Percentiles rank a stretch among this genome's conserved stretches.
These are phyloP conservation scores for Chaetomium olivaceum DNA, from an alignment of 2,329 filamentous ascomycete genomes.

Conservation along the genomic window DNA sequence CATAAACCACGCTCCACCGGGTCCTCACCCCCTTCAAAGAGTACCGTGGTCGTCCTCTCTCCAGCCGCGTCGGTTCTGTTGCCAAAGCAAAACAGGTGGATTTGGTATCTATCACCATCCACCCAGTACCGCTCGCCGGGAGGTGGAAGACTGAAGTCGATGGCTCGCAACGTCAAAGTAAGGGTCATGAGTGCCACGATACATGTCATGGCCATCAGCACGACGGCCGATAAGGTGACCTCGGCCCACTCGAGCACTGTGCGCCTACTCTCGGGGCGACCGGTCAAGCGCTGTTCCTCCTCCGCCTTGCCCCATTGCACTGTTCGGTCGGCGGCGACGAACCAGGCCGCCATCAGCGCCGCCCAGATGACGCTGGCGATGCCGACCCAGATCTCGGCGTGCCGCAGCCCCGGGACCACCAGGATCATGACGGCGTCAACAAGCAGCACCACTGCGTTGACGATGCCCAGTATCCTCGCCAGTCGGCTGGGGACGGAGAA, in stretches of 20 bases:
- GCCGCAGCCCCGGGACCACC: constrained; percentile 69
- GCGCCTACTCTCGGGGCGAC: constrained; percentile 80
- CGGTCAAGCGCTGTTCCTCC: constrained; percentile 90
- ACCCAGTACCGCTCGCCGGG: constrained; percentile 79
- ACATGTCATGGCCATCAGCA: constrained; percentile 67
- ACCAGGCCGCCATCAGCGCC: constrained; percentile 75
- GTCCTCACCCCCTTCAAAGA: constrained; percentile 81
- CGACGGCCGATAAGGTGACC: constrained; percentile 72
- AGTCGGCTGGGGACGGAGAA: constrained; percentile 81
- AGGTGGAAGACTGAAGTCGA: constrained; percentile 72
- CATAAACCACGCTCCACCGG: constrained; percentile 79
- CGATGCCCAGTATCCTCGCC: constrained; percentile 70
- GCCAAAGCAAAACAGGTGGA: constrained; percentile 86
- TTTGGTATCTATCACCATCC: constrained; percentile 78
- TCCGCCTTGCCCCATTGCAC: constrained; percentile 90
- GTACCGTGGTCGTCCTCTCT: constrained; percentile 69
- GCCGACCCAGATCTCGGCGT: constrained; percentile 91
- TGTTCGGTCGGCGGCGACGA: constrained; percentile 73
- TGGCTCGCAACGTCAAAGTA: constrained; percentile 74
- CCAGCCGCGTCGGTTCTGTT: constrained; percentile 61
- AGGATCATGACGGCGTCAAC: constrained; percentile 79
- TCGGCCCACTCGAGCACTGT: constrained; percentile 81
- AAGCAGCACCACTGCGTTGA: constrained; percentile 67
- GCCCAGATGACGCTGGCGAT: constrained; percentile 83
- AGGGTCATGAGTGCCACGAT: constrained; percentile 74